Percentiles rank a stretch among this genome's conserved stretches.
Evolutionary conservation across 176 grass and related monocot species (phyloP).

Genomic region (Oryza coarctata): DNA sequence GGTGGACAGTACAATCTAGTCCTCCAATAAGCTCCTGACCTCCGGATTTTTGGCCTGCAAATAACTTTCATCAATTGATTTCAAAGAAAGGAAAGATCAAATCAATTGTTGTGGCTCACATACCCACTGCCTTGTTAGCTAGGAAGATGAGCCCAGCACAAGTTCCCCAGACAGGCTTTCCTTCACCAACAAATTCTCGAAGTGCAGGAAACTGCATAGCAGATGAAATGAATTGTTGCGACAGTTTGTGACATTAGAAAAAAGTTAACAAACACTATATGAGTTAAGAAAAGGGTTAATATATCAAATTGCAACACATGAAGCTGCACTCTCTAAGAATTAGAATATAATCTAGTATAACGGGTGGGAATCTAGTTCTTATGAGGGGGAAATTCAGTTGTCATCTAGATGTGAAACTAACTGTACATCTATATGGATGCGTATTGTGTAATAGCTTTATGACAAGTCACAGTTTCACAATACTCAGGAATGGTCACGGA

Average conservation of each 20-base stretch:
- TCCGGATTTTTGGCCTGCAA: conserved; percentile 71
- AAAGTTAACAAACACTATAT: background rate
- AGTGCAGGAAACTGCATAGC: conserved; percentile 82
- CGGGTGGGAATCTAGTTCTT: background rate
- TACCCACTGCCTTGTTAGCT: conserved; percentile 87
- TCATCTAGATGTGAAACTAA: background rate
- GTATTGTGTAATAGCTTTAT: background rate
- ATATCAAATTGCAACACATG: background rate
- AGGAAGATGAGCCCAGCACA: conserved; percentile 98
- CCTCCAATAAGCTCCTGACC: conserved; percentile 94
- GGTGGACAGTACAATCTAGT: conserved; percentile 89
- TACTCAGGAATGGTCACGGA: background rate
- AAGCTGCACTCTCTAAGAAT: background rate
- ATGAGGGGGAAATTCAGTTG: background rate
- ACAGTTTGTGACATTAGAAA: background rate
- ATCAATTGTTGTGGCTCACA: conserved; percentile 12
- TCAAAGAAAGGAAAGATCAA: background rate
- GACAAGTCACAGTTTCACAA: background rate
- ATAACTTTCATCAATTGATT: background rate
- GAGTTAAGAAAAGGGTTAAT: background rate
- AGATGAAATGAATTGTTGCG: conserved; percentile 23
- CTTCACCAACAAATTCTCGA: conserved; percentile 73
- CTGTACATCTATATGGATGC: background rate
- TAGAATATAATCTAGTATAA: background rate
- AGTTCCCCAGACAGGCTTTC: conserved; percentile 99